phyloP scores from a whole-genome alignment of 257 asterid species.

The Striga asiatica region DNA sequence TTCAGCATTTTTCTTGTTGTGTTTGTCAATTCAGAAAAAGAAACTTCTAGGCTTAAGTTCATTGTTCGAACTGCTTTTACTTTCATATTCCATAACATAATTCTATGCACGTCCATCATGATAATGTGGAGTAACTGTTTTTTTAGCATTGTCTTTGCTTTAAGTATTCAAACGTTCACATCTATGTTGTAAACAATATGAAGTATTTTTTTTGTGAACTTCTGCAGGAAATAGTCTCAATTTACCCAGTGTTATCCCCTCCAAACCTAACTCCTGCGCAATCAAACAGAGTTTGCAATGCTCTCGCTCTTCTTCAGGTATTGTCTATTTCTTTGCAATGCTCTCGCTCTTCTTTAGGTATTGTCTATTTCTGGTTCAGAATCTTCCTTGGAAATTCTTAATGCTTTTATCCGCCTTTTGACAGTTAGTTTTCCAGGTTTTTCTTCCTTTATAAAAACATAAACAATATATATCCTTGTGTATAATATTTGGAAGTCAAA shows the following conservation, averaged over 20 bases:
- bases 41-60: not conserved
- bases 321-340: too few species aligned
- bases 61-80: not conserved
- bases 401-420: conserved; percentile 6
- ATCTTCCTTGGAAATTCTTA: not conserved
- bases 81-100: not conserved
- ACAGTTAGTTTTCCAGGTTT: not conserved
- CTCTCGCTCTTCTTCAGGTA: conserved; percentile 97
- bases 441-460: not conserved
- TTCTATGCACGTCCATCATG: too few species aligned
- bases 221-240: conserved; percentile 85
- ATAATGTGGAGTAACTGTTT: too few species aligned
- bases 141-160: not conserved
- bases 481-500: not conserved
- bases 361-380: conserved; percentile 4
- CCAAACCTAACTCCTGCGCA: conserved; percentile 89
- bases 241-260: conserved; percentile 91
- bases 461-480: not conserved
- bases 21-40: not conserved
- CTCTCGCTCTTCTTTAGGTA: too few species aligned
- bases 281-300: conserved; percentile 94
- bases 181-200: not conserved
- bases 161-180: conserved; percentile 2
- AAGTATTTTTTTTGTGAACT: conserved; percentile 1
- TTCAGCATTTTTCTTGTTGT: conserved; percentile 6